phyloP scores from a whole-genome alignment of 1,139 yeast species.

The Yamadazyma triangularis region DNA sequence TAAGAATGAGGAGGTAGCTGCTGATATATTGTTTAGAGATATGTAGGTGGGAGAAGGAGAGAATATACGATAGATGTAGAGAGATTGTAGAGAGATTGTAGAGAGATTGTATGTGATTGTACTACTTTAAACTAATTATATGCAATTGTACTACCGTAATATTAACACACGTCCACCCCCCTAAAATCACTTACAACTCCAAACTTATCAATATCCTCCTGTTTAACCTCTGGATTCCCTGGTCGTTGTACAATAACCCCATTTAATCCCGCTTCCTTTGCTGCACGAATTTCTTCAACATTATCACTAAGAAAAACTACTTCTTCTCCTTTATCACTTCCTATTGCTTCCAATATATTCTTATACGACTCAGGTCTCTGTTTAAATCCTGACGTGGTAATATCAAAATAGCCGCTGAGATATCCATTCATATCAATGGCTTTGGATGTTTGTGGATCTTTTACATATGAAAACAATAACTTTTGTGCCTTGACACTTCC shows the following conservation, averaged over 20 bases:
- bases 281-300: conserved; percentile 66
- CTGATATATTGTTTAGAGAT: conserved; percentile 75
- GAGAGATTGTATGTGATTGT: too few species aligned
- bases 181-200: conserved; percentile 14
- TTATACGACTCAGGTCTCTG: conserved; percentile 52
- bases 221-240: conserved; percentile 60
- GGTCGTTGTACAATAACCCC: conserved; percentile 63
- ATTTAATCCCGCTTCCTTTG: conserved; percentile 58
- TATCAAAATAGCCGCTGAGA: conserved; percentile 74
- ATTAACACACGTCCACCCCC: background rate
- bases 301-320: conserved; percentile 76
- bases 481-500: conserved; percentile 88
- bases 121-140: too few species aligned
- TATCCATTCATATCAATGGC: conserved; percentile 47
- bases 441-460: conserved; percentile 12
- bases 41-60: too few species aligned
- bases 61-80: background rate
- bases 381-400: conserved; percentile 79
- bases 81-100: too few species aligned
- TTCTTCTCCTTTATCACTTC: conserved; percentile 18
- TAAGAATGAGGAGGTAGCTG: conserved; percentile 94
- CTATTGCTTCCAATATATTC: conserved; percentile 50
- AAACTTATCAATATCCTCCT: conserved; percentile 19
- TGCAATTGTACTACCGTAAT: background rate
- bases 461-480: conserved; percentile 64